Evolutionary conservation across 345 rosid species (phyloP).

Genomic region (Sisymbrium altissimum): DNA sequence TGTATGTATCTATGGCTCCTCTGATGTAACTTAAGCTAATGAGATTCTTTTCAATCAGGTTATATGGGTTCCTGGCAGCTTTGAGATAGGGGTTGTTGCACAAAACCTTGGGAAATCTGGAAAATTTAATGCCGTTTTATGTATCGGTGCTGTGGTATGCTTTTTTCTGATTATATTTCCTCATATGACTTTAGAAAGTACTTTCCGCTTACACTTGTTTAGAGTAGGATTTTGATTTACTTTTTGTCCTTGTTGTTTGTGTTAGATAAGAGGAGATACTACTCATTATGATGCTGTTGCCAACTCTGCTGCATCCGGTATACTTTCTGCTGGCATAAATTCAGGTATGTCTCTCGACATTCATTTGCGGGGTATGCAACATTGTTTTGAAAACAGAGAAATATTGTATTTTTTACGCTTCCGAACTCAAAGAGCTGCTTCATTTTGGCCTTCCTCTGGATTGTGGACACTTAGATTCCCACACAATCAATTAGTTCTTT

Average conservation of each 20-base stretch:
- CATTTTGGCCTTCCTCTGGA: not conserved
- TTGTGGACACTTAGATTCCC: not conserved
- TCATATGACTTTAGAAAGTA: not conserved
- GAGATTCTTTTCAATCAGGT: conserved; percentile 44
- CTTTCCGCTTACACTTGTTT: not conserved
- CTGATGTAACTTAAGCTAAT: not conserved
- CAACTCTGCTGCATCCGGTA: conserved; percentile 95
- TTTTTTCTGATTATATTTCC: not conserved
- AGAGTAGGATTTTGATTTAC: conserved; percentile 13
- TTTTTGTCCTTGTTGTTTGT: conserved; percentile 13
- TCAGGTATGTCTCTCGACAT: conserved; percentile 51
- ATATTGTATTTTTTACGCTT: not conserved
- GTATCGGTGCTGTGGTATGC: conserved; percentile 98
- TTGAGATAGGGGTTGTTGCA: conserved; percentile 77
- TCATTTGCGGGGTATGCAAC: not conserved
- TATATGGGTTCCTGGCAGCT: conserved; percentile 96
- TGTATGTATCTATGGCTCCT: not conserved
- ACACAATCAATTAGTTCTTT: not conserved
- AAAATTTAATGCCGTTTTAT: conserved; percentile 68
- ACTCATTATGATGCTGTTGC: conserved; percentile 95
- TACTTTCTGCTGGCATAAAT: conserved; percentile 89
- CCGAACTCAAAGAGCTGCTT: not conserved
- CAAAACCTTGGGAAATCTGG: conserved; percentile 72
- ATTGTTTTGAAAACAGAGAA: not conserved
- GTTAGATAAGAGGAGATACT: conserved; percentile 92